These are phyloP conservation scores for Condylostoma magnum DNA, from an alignment of 169 alveolate genomes.

Conservation along the genomic window DNA sequence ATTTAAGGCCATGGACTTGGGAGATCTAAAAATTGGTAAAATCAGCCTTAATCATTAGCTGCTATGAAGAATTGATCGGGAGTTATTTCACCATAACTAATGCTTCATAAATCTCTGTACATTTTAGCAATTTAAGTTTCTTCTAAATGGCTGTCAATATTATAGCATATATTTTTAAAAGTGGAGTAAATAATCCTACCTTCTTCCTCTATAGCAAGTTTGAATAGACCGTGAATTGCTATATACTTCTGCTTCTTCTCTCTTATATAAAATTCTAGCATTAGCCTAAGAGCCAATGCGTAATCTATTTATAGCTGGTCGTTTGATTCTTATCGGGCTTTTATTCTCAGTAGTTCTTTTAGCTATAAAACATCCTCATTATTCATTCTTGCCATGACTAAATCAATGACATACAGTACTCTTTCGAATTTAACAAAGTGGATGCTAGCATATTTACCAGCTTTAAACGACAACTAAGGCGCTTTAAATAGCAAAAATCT, in stretches of 20 bases:
- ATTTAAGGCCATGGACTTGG: too few relatives aligned
- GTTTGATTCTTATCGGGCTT: neutral
- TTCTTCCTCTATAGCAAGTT: neutral
- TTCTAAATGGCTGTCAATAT: neutral
- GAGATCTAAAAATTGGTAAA: neutral
- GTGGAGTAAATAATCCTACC: neutral
- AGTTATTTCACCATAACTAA: slow-evolving; percentile 9
- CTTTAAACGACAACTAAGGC: neutral
- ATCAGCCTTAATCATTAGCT: neutral
- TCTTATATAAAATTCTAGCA: slow-evolving; percentile 21
- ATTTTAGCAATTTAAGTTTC: neutral
- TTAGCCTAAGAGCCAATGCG: neutral
- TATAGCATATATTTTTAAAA: neutral
- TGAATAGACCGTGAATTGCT: neutral
- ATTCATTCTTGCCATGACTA: slow-evolving; percentile 10
- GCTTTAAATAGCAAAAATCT: slow-evolving; percentile 41
- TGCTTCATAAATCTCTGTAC: neutral
- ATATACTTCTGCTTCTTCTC: slow-evolving; percentile 5
- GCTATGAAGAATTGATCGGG: neutral
- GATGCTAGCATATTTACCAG: slow-evolving; percentile 18
- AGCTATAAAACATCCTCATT: neutral
- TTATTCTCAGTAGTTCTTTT: neutral
- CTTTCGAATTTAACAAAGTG: neutral
- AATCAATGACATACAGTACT: slow-evolving; percentile 25
- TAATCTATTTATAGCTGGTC: neutral